These are phyloP conservation scores for Globisporangium paddicum DNA, from an alignment of 352 stramenopile species.

Conservation along the genomic window DNA sequence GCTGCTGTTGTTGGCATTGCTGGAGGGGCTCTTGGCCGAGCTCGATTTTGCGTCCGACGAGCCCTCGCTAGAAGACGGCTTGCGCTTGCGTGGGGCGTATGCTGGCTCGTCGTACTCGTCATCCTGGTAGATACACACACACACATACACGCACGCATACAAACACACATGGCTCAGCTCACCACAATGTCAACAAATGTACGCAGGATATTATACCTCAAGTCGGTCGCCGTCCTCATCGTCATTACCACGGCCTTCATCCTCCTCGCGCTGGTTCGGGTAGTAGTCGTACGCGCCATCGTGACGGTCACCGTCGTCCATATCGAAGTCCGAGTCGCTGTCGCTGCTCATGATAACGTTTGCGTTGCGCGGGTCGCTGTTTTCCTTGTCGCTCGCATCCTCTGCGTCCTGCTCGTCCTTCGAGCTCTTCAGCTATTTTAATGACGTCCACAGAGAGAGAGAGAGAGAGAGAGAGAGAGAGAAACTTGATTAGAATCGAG, in stretches of 20 bases:
- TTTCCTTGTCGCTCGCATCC: conserved; percentile 32
- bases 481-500: too few species aligned
- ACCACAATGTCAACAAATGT: background rate
- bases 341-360: background rate
- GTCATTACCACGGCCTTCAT: conserved; percentile 17
- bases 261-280: conserved; percentile 12
- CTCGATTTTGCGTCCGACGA: conserved; percentile 1
- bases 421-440: background rate
- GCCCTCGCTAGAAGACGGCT: conserved; percentile 10
- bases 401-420: background rate
- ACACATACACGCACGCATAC: background rate
- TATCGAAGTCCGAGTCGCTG: conserved; percentile 1
- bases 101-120: background rate
- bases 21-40: background rate
- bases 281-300: conserved; percentile 13
- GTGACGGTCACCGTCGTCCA: conserved; percentile 1
- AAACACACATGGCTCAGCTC: background rate
- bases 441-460: background rate
- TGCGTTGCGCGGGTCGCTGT: conserved; percentile 14
- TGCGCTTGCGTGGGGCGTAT: conserved; percentile 13
- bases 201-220: background rate
- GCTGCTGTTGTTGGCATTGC: background rate
- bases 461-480: too few species aligned
- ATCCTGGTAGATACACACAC: background rate
- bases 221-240: conserved; percentile 3